A percentile compares a stretch with the other conserved stretches of the same genome.
These are phyloP conservation scores for Tubosaeta sp. DNA, from an alignment of 768 basidiomycete genomes.

Conservation along the genomic window DNA sequence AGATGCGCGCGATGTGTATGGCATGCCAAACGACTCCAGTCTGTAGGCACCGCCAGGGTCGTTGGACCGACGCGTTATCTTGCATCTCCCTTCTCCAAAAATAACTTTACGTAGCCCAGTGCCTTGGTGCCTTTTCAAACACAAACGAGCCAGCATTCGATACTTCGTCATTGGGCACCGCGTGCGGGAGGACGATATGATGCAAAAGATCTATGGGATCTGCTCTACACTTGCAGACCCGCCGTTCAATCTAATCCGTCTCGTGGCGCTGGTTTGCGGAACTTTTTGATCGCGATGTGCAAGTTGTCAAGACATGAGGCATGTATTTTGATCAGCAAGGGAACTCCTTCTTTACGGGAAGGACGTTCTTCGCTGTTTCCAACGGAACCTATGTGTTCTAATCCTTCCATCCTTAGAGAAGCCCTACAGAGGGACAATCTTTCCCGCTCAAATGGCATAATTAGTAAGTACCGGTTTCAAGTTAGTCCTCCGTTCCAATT, in stretches of 20 bases:
- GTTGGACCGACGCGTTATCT: neutral
- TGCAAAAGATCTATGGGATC: neutral
- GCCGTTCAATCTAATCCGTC: neutral
- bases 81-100: neutral
- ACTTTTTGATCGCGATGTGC: too few relatives aligned
- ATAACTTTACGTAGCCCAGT: neutral
- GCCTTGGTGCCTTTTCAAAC: neutral
- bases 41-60: neutral
- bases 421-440: too few relatives aligned
- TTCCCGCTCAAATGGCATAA: neutral
- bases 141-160: neutral
- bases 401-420: too few relatives aligned
- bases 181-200: neutral
- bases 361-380: neutral
- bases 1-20: neutral
- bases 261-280: too few relatives aligned
- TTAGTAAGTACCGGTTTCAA: neutral
- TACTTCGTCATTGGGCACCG: neutral
- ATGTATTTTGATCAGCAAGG: too few relatives aligned
- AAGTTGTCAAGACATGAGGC: too few relatives aligned
- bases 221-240: neutral
- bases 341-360: neutral
- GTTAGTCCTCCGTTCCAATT: neutral
- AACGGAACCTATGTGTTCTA: too few relatives aligned
- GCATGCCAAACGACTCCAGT: neutral